Base-by-base conservation (phyloP, 176 grass and related monocot species). In the Saccharum officinarum region DNA sequence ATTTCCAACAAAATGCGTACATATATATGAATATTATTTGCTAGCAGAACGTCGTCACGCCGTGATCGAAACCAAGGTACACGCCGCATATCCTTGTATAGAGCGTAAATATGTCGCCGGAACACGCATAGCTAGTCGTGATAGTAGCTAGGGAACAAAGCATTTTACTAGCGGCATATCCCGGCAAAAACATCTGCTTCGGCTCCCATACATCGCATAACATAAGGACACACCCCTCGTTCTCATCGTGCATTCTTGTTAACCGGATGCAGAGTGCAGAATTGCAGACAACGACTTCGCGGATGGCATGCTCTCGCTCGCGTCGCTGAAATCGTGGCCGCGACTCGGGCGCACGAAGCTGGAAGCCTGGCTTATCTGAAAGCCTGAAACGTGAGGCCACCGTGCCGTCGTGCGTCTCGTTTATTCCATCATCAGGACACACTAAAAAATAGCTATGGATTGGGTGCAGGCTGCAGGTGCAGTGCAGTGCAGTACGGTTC, bases 321-420 rank as follows among this genome's bases (percentile, higher is more conserved):
- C 52, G 33, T 87, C 38, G 50, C 50, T 22, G 34, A 55, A 1
- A 79, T 83, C 81, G 67, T 83, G 80, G 66, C 54, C n/a, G 65
- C 73, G 11, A 62, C 40, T 77, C 82, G 74, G 54, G 23, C 22
- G 57, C 81, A 59, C 76, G 75, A 77, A 39, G 59, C 26, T 66
- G 28, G 25, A 15, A 65, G 4, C 26, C 50, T 23, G 49, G 13
- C 23, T 62, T 62, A 82, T 67, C 67, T 70, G 22, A 16, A n/a
- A 38, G 20, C 26, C 26, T 14, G 31, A 22, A 80, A n/a, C 26
- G 28, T 65, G 44, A 37, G 45, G 64, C n/a, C 59, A 62, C 40
- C 61, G 39, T 7, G 39, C 39, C 52, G 52, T 80, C 78, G 77
- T 6, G 78, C 26, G 17, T 46, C 41, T 34, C 16, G 38, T 23